These are phyloP conservation scores for Globisporangium rhizosaccharum DNA, from an alignment of 352 stramenopile species.

Conservation along the genomic window DNA sequence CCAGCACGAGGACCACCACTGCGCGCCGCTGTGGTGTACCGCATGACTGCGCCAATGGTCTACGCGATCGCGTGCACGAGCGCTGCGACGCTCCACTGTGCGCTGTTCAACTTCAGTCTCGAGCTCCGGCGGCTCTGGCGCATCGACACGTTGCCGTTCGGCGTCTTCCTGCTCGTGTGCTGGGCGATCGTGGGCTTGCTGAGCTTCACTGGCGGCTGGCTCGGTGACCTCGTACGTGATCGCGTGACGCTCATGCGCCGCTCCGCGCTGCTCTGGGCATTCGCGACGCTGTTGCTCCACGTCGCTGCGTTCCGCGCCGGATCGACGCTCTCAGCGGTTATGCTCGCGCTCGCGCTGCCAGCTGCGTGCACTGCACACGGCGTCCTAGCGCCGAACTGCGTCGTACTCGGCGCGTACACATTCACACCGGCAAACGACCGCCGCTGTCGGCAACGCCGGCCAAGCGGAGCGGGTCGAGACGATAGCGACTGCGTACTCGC, in stretches of 20 bases:
- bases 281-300: constrained; percentile 43
- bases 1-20: neutral
- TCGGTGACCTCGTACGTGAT: constrained; percentile 41
- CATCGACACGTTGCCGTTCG: constrained; percentile 47
- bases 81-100: constrained; percentile 51
- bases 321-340: constrained; percentile 20
- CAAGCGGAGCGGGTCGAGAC: neutral
- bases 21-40: constrained; percentile 13
- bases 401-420: constrained; percentile 40
- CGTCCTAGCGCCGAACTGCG: constrained; percentile 38
- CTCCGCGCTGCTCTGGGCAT: constrained; percentile 33
- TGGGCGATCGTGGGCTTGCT: constrained; percentile 50
- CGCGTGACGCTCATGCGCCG: constrained; percentile 40
- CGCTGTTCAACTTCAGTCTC: constrained; percentile 57
- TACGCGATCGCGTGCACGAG: constrained; percentile 52
- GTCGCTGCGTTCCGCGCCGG: constrained; percentile 26
- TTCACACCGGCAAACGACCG: constrained; percentile 8
- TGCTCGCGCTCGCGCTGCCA: constrained; percentile 34
- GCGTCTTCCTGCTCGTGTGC: constrained; percentile 45
- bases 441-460: neutral
- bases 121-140: constrained; percentile 39
- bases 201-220: constrained; percentile 42
- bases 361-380: constrained; percentile 41
- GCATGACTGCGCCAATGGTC: constrained; percentile 25
- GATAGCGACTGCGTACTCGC: neutral